Evolutionary conservation across 2,329 filamentous ascomycete species (phyloP).

Genomic region (Pseudohalonectria lignicola): DNA sequence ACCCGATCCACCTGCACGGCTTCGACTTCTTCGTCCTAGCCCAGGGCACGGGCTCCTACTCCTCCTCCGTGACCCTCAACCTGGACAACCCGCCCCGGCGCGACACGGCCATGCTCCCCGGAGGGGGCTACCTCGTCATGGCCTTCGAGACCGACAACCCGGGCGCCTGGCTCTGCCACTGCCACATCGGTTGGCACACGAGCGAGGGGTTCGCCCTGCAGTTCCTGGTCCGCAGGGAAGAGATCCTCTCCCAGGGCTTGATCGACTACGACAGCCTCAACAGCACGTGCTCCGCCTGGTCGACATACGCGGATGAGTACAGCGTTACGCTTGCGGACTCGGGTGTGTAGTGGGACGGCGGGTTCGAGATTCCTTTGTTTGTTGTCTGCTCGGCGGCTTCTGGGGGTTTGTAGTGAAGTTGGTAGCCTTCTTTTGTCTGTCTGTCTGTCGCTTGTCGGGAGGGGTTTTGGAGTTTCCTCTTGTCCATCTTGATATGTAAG

Average conservation of each 20-base stretch:
- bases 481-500: too few relatives aligned
- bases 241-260: conserved; percentile 6
- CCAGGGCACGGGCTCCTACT: conserved; percentile 37
- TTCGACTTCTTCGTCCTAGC: conserved; percentile 50
- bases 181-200: conserved; percentile 30
- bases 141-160: conserved; percentile 42
- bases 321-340: conserved; percentile 11
- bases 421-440: too few relatives aligned
- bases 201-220: conserved; percentile 11
- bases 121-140: conserved; percentile 26
- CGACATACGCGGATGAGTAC: conserved; percentile 4
- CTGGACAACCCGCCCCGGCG: conserved; percentile 40
- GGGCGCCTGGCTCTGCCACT: conserved; percentile 43
- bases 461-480: too few relatives aligned
- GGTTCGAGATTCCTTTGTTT: too few relatives aligned
- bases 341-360: conserved; percentile 8
- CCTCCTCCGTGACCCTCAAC: conserved; percentile 45
- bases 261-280: conserved; percentile 4
- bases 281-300: conserved; percentile 8
- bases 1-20: conserved; percentile 55
- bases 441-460: too few relatives aligned
- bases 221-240: conserved; percentile 11
- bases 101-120: conserved; percentile 33
- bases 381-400: too few relatives aligned
- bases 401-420: too few relatives aligned